A percentile compares a stretch with the other conserved stretches of the same genome.
Conservation (phyloP, 768 basidiomycete species). For the Mycena venus region DNA sequence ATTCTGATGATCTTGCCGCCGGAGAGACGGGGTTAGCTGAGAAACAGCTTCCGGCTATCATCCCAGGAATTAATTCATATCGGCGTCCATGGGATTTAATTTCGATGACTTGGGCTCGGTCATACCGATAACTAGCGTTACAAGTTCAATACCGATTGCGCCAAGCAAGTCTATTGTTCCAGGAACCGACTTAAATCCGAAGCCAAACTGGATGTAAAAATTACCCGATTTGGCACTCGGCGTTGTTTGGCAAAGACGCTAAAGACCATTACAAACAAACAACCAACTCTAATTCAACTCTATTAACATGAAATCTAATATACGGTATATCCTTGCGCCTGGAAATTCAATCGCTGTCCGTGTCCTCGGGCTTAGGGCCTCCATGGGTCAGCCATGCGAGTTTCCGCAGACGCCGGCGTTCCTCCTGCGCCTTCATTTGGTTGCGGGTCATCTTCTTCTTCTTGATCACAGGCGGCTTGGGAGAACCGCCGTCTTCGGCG, state of each 20-base stretch:
- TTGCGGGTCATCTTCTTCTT: conserved; percentile 94
- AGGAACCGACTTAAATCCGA: no score
- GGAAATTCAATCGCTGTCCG: conserved; percentile 67
- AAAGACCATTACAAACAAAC: neutral
- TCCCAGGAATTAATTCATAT: conserved; percentile 14
- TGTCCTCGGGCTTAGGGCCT: conserved; percentile 87
- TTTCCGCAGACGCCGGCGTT: conserved; percentile 84
- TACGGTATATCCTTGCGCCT: neutral
- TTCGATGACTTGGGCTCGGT: neutral
- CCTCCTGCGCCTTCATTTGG: conserved; percentile 90
- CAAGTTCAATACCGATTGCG: neutral
- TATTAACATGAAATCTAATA: conserved; percentile 23
- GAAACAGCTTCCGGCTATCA: conserved; percentile 6
- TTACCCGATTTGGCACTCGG: neutral
- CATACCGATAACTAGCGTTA: neutral
- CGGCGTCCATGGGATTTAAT: neutral
- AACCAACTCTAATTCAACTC: conserved; percentile 20
- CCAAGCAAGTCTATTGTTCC: no score
- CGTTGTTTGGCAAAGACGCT: neutral
- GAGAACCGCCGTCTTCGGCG: conserved; percentile 68
- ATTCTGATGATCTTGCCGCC: neutral
- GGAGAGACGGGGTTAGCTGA: neutral
- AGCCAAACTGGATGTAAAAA: no score
- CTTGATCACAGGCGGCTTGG: conserved; percentile 59
- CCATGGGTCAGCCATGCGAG: conserved; percentile 87